Conservation (phyloP, 352 stramenopile species). For the Globisporangium cystogenes region DNA sequence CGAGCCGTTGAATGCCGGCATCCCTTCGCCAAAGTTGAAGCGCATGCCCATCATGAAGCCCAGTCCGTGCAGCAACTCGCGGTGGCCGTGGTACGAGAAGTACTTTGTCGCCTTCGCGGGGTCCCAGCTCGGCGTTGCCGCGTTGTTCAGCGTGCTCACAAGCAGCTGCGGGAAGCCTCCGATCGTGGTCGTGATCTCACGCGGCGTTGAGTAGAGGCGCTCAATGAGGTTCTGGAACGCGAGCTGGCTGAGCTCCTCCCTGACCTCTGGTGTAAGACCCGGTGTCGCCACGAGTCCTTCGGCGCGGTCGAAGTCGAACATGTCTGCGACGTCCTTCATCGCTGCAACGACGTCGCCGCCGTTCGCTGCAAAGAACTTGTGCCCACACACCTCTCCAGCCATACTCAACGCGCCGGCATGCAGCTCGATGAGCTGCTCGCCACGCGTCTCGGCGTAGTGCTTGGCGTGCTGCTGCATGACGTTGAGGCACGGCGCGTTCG, state of each 20-base stretch:
- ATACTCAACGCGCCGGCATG: slow-evolving; percentile 35
- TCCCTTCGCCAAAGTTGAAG: slow-evolving; percentile 56
- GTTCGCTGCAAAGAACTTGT: slow-evolving; percentile 31
- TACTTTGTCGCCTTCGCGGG: slow-evolving; percentile 47
- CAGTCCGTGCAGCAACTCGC: slow-evolving; percentile 72
- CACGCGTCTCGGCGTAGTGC: slow-evolving; percentile 32
- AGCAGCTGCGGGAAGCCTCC: slow-evolving; percentile 64
- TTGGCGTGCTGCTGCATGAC: slow-evolving; percentile 49
- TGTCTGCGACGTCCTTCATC: slow-evolving; percentile 73
- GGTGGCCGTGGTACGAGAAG: slow-evolving; percentile 74
- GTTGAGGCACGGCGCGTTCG: slow-evolving; percentile 56
- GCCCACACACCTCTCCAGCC: slow-evolving; percentile 38
- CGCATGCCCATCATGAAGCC: slow-evolving; percentile 79
- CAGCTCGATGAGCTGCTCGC: slow-evolving; percentile 29
- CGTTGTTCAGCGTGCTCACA: slow-evolving; percentile 53
- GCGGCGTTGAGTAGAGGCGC: slow-evolving; percentile 58
- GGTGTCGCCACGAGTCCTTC: slow-evolving; percentile 40
- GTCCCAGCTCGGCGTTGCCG: slow-evolving; percentile 21
- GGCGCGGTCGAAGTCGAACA: slow-evolving; percentile 68
- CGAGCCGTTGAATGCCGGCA: slow-evolving; percentile 58
- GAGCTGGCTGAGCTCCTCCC: slow-evolving; percentile 42
- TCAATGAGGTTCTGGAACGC: slow-evolving; percentile 74
- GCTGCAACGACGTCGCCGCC: slow-evolving; percentile 36
- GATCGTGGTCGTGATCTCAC: slow-evolving; percentile 60
- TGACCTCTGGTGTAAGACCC: slow-evolving; percentile 40